These are phyloP conservation scores for Oryza officinalis DNA, from an alignment of 176 grass and related monocot genomes.

Conservation along the genomic window DNA sequence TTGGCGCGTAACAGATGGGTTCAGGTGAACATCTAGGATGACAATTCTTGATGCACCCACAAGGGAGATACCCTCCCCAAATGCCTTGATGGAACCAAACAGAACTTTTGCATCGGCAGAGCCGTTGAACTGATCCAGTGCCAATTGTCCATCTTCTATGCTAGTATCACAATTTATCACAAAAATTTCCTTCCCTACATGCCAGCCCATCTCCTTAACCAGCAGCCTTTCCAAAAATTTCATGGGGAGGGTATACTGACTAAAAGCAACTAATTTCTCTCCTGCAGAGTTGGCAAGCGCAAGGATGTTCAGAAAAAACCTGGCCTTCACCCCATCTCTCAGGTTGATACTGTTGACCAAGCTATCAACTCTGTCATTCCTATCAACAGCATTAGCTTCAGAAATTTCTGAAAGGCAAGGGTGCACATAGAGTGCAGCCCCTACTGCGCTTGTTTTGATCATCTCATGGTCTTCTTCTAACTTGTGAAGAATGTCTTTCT, in stretches of 20 bases:
- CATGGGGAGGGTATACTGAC: conserved; percentile 78
- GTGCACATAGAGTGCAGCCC: conserved; percentile 73
- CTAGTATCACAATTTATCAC: conserved; percentile 71
- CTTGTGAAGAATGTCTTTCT: conserved; percentile 58
- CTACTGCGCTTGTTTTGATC: conserved; percentile 71
- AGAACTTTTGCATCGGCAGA: conserved; percentile 84
- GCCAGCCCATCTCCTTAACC: conserved; percentile 78
- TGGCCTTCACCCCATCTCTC: conserved; percentile 76
- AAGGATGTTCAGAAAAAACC: conserved; percentile 83
- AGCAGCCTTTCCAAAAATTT: conserved; percentile 87
- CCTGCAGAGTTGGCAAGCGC: conserved; percentile 68
- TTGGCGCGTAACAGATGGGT: conserved; percentile 87
- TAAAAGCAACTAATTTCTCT: conserved; percentile 87
- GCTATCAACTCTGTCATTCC: conserved; percentile 53
- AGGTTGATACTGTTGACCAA: conserved; percentile 54
- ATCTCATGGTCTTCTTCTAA: conserved; percentile 60
- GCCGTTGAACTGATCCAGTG: conserved; percentile 75
- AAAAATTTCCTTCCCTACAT: conserved; percentile 88
- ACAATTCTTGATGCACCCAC: conserved; percentile 84
- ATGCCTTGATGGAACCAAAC: conserved; percentile 88
- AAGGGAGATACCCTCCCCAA: conserved; percentile 84
- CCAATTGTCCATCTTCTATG: conserved; percentile 65
- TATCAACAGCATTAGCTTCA: conserved; percentile 65
- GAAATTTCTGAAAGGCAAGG: conserved; percentile 72
- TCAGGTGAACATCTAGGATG: conserved; percentile 83